Evolutionary conservation across 345 rosid genomes (phyloP).

Genomic region (Murraya paniculata): DNA sequence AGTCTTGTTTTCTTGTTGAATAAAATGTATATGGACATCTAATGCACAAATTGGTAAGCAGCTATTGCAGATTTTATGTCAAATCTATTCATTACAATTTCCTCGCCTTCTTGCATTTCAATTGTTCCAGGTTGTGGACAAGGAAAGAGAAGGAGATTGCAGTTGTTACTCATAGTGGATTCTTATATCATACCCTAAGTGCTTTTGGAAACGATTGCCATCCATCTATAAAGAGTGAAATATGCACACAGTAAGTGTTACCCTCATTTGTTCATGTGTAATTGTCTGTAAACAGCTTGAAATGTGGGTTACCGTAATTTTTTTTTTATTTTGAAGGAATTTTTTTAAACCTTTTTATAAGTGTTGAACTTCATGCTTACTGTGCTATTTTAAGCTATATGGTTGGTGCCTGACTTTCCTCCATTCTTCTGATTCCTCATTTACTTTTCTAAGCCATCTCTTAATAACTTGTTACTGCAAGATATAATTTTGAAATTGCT

Average conservation of each 20-base stretch:
- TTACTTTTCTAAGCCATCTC: background rate
- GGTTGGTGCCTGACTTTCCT: too few species aligned
- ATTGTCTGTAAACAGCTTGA: background rate
- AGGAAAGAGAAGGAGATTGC: conserved; percentile 77
- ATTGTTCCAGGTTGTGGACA: conserved; percentile 59
- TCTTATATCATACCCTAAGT: conserved; percentile 52
- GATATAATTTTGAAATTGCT: background rate
- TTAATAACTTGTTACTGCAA: background rate
- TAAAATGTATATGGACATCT: background rate
- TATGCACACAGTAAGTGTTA: conserved; percentile 53
- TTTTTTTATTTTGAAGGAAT: background rate
- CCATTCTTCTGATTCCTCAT: too few species aligned
- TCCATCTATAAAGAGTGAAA: conserved; percentile 48
- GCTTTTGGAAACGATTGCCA: conserved; percentile 55
- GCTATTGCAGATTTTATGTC: background rate
- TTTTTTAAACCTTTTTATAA: background rate
- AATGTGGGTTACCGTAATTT: background rate
- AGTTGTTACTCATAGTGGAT: conserved; percentile 70
- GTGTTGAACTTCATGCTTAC: background rate
- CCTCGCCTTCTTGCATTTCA: background rate
- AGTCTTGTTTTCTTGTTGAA: background rate
- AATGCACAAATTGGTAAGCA: background rate
- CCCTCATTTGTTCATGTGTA: background rate
- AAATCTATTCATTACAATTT: background rate
- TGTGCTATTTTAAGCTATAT: background rate